Conservation (phyloP, 1,139 yeast genomes). For the Saccharomyces hybrid region DNA sequence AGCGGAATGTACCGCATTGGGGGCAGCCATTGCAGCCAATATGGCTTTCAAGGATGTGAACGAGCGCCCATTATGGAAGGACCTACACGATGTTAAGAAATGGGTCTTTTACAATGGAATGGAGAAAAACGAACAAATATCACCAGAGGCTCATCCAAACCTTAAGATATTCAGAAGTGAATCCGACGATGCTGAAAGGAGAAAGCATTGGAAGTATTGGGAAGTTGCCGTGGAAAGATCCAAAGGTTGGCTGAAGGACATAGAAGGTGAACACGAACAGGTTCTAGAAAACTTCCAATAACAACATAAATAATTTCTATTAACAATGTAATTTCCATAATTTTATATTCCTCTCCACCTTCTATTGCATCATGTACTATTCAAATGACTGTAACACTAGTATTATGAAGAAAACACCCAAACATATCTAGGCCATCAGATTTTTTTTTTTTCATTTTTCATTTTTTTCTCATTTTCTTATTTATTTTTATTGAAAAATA, state of each 20-base stretch:
- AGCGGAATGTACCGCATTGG: slow-evolving; percentile 89
- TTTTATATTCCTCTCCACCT: neutral
- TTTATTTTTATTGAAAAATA: neutral
- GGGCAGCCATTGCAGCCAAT: slow-evolving; percentile 96
- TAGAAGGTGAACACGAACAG: slow-evolving; percentile 13
- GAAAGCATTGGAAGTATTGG: slow-evolving; percentile 68
- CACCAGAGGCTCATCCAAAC: slow-evolving; percentile 12
- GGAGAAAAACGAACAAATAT: slow-evolving; percentile 23
- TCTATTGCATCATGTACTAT: neutral
- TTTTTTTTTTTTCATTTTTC: neutral
- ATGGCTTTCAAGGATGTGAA: slow-evolving; percentile 49
- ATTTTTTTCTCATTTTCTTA: neutral
- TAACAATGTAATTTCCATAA: neutral
- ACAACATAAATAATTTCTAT: no score
- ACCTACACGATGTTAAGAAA: slow-evolving; percentile 53
- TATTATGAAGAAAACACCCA: neutral
- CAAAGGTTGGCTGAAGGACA: slow-evolving; percentile 54
- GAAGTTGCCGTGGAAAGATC: slow-evolving; percentile 74
- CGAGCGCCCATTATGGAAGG: slow-evolving; percentile 64
- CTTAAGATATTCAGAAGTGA: slow-evolving; percentile 44
- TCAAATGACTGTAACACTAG: neutral
- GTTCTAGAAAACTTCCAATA: slow-evolving; percentile 4
- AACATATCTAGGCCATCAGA: neutral
- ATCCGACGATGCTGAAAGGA: slow-evolving; percentile 52
- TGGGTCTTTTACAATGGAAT: slow-evolving; percentile 30